Base-by-base conservation (phyloP, 495 filamentous ascomycete genomes). In the Lepraria neglecta region DNA sequence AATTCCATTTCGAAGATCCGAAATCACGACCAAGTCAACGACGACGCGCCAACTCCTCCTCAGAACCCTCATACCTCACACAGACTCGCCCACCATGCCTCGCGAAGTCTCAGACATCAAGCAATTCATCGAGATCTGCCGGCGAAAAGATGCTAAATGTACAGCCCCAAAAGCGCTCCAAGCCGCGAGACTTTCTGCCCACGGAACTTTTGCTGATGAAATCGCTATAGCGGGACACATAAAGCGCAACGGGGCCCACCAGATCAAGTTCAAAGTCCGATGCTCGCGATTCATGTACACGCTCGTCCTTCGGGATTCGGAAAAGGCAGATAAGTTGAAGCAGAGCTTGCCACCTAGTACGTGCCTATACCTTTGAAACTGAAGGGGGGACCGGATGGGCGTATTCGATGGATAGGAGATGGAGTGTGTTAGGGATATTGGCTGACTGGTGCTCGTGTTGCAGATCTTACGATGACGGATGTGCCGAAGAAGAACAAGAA, bases 241-340 rank as follows among this genome's bases (percentile, higher is more conserved):
- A 84, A 97, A 97, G 89, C 90, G 92, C 84, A 92, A 87, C 83
- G 35, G 35, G 9, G 77, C 82, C 66, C 81, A 86, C 75, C 87
- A 92, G 81, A 91, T 90, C 85, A 99, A 99, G 85, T 97, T 99
- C 89, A 99, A 99, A 88, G 95, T 99, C 84, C 90, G 94, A 75
- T 97, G 94, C 84, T 79, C 87, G 71, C 83, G 87, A 69, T 87
- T 90, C 81, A 80, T 97, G 68, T 99, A 99, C 87, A 95, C 95
- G 68, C 86, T 97, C 64, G 88, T 94, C 73, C 86, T 99, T 70
- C 96, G 96, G 84, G 90, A 98, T 79, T 82, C 85, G 71, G 94
- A 97, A 70, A 97, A 97, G 89, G 94, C 92, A 75, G 94, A 97
- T 82, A 99, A 99, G 88, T 86, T 99, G 66, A 97, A 97, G 89